Evolutionary conservation across 352 stramenopile genomes (phyloP).

Genomic region (Thraustochytrium striatum): DNA sequence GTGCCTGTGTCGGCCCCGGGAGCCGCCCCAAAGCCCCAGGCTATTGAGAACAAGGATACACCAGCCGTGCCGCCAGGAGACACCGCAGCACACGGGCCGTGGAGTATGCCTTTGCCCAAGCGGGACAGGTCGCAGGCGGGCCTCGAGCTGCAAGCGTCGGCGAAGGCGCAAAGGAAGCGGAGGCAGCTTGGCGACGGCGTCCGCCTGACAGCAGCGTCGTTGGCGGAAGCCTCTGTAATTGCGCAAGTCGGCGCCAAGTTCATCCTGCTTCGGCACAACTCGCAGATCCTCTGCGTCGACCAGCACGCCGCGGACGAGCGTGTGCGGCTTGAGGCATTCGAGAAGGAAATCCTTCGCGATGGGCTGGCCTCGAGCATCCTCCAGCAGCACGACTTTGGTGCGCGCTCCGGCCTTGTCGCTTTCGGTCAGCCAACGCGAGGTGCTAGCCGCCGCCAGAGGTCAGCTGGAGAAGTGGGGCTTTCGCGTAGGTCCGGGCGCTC

Average conservation of each 20-base stretch:
- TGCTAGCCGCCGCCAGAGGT: not conserved
- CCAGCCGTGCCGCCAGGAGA: too few relatives aligned
- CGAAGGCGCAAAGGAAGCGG: not conserved
- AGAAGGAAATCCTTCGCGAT: not conserved
- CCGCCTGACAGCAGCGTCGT: not conserved
- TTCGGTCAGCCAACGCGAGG: not conserved
- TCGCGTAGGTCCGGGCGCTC: not conserved
- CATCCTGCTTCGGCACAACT: conserved; percentile 8
- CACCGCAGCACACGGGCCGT: not conserved
- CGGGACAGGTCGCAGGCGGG: not conserved
- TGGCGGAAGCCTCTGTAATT: not conserved
- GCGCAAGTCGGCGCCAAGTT: conserved; percentile 36
- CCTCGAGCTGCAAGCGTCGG: not conserved
- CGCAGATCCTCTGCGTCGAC: conserved; percentile 26
- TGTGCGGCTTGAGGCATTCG: conserved; percentile 17
- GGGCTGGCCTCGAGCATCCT: not conserved
- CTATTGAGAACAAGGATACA: too few relatives aligned
- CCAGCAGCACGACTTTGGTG: not conserved
- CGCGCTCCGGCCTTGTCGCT: not conserved
- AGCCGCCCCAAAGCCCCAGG: too few relatives aligned
- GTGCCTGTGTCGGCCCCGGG: too few relatives aligned
- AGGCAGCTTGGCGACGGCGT: not conserved
- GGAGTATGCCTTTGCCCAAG: not conserved
- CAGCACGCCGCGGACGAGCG: conserved; percentile 39
- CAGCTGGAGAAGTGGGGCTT: conserved; percentile 13